Evolutionary conservation across 139 green algal genomes (phyloP).

Genomic region (Ulvella scutata): DNA sequence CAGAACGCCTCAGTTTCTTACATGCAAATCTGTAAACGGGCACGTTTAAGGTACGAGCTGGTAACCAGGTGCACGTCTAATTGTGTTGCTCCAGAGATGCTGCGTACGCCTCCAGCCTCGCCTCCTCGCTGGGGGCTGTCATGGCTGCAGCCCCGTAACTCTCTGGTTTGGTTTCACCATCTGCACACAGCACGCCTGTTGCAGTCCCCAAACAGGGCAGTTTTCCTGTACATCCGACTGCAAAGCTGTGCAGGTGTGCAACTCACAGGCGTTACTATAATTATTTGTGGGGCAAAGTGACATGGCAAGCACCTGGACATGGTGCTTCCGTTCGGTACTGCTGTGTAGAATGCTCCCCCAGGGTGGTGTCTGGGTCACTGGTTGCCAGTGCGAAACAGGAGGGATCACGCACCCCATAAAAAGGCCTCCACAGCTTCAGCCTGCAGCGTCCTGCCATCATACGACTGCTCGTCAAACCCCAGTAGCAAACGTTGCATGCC

Average conservation of each 20-base stretch:
- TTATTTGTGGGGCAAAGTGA: background rate
- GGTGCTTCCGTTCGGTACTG: background rate
- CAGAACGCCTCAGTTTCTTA: too few relatives aligned
- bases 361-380: background rate
- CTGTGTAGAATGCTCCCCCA: background rate
- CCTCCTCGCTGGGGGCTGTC: conserved; percentile 50
- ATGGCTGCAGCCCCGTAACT: background rate
- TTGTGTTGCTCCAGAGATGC: conserved; percentile 61
- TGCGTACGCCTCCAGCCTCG: conserved; percentile 53
- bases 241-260: background rate
- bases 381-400: background rate
- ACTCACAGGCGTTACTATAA: background rate
- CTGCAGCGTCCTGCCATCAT: background rate
- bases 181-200: background rate
- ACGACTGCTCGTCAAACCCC: background rate
- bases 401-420: background rate
- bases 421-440: background rate
- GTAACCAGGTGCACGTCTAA: too few relatives aligned
- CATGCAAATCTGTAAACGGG: too few relatives aligned
- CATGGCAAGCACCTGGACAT: background rate
- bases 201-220: background rate
- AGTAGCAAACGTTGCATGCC: background rate
- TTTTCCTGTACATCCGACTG: background rate
- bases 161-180: background rate
- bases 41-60: too few relatives aligned